These are phyloP conservation scores for Cercospora citrullina DNA, from an alignment of 2,329 filamentous ascomycete species.

Conservation along the genomic window DNA sequence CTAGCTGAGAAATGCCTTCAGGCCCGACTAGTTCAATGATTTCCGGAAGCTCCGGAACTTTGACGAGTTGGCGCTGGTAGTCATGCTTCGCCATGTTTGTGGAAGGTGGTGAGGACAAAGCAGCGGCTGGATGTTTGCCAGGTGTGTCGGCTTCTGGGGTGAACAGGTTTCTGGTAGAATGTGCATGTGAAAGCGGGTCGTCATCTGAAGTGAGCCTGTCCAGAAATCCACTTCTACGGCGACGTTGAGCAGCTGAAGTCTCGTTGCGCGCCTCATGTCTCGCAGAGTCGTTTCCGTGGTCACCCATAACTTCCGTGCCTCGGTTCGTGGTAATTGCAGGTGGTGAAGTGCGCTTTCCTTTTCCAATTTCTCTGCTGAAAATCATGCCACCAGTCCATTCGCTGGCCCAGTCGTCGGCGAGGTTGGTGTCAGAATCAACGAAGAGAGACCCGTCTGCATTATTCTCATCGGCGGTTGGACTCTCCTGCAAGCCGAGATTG, in stretches of 20 bases:
- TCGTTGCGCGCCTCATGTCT: not conserved
- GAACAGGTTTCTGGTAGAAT: not conserved
- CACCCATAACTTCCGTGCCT: not conserved
- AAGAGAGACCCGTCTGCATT: not conserved
- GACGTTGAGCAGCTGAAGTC: not conserved
- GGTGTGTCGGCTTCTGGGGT: not conserved
- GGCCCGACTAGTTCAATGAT: not conserved
- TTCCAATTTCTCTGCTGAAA: not conserved
- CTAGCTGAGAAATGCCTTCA: not conserved
- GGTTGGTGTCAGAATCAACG: not conserved
- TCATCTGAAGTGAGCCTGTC: conserved; percentile 1
- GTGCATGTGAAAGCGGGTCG: not conserved
- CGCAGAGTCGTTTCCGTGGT: not conserved
- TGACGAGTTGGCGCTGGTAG: not conserved
- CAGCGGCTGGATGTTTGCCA: not conserved
- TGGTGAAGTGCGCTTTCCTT: not conserved
- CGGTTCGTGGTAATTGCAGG: not conserved
- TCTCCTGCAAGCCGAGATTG: not conserved
- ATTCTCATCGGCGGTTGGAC: not conserved
- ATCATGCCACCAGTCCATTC: not conserved
- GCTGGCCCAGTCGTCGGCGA: not conserved
- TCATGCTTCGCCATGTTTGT: not conserved
- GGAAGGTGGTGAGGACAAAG: not conserved
- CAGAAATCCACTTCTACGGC: not conserved
- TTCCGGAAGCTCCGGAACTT: not conserved